phyloP scores from a whole-genome alignment of 352 stramenopile species.

The Chrysophaeum taylorii region DNA sequence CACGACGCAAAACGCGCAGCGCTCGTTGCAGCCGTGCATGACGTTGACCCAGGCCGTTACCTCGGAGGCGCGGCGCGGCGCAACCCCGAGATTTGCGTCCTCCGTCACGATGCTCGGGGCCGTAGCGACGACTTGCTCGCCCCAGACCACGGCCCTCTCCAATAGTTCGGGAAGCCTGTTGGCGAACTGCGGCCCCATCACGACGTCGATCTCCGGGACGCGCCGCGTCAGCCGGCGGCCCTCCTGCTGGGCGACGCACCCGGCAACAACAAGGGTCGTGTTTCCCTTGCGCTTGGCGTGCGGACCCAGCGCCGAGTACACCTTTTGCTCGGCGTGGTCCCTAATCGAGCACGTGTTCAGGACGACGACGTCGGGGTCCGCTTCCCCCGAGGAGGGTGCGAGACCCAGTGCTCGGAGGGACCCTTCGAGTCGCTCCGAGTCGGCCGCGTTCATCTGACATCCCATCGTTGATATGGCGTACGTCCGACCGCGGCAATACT shows the following conservation, averaged over 20 bases:
- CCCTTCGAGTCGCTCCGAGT: slow-evolving; percentile 67
- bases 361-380: slow-evolving; percentile 40
- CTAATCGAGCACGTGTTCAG: slow-evolving; percentile 64
- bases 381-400: slow-evolving; percentile 6
- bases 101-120: slow-evolving; percentile 54
- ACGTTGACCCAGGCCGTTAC: slow-evolving; percentile 67
- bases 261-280: slow-evolving; percentile 55
- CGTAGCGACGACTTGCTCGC: slow-evolving; percentile 57
- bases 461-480: slow-evolving; percentile 36
- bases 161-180: slow-evolving; percentile 56
- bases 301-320: slow-evolving; percentile 54
- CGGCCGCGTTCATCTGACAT: slow-evolving; percentile 65
- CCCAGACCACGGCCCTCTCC: slow-evolving; percentile 44
- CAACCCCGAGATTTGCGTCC: slow-evolving; percentile 48
- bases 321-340: slow-evolving; percentile 63
- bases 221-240: slow-evolving; percentile 47
- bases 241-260: slow-evolving; percentile 65
- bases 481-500: too few relatives aligned
- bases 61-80: slow-evolving; percentile 45
- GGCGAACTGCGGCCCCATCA: slow-evolving; percentile 62
- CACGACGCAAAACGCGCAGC: slow-evolving; percentile 71
- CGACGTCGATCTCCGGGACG: slow-evolving; percentile 59
- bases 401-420: slow-evolving; percentile 58
- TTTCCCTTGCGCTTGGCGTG: slow-evolving; percentile 51
- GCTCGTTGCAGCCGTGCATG: slow-evolving; percentile 67